Evolutionary conservation across 331 rosid species (phyloP).

Genomic region (Saraca asoca): DNA sequence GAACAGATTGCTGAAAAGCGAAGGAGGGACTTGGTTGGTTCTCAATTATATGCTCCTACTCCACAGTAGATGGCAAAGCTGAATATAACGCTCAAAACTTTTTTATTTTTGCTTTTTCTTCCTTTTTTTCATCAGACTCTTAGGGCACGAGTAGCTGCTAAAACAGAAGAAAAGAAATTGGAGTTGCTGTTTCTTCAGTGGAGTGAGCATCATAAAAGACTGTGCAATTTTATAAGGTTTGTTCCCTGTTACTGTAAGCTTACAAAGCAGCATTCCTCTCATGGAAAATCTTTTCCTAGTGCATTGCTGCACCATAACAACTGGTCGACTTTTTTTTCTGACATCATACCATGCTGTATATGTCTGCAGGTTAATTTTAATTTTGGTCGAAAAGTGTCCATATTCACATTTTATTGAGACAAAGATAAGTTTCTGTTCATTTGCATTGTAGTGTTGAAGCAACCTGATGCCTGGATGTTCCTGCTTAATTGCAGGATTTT

Average conservation of each 20-base stretch:
- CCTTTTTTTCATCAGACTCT: conserved; percentile 60
- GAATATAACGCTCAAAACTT: background rate
- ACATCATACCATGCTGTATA: background rate
- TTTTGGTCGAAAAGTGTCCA: conserved; percentile 99
- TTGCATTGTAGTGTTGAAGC: conserved; percentile 70
- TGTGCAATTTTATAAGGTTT: conserved; percentile 94
- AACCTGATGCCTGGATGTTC: conserved; percentile 53
- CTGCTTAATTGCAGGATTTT: conserved; percentile 52
- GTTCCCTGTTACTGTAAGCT: conserved; percentile 21
- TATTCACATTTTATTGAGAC: conserved; percentile 95
- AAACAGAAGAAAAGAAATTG: conserved; percentile 95
- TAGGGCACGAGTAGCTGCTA: conserved; percentile 92
- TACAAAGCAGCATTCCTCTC: conserved; percentile 4
- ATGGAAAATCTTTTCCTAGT: conserved; percentile 18
- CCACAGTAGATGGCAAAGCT: conserved; percentile 12
- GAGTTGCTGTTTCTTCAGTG: conserved; percentile 96
- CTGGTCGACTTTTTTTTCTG: conserved; percentile 32
- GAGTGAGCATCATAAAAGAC: conserved; percentile 93
- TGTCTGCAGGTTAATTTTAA: conserved; percentile 89
- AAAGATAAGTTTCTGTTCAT: conserved; percentile 97
- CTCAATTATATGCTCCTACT: conserved; percentile 4
- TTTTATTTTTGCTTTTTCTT: conserved; percentile 13
- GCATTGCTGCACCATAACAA: conserved; percentile 12
- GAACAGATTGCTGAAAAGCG: conserved; percentile 88
- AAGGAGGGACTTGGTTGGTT: conserved; percentile 85